A percentile compares a stretch with the other conserved stretches of the same genome.
These are phyloP conservation scores for Ophiocytium majus DNA, from an alignment of 352 stramenopile genomes.

Conservation along the genomic window DNA sequence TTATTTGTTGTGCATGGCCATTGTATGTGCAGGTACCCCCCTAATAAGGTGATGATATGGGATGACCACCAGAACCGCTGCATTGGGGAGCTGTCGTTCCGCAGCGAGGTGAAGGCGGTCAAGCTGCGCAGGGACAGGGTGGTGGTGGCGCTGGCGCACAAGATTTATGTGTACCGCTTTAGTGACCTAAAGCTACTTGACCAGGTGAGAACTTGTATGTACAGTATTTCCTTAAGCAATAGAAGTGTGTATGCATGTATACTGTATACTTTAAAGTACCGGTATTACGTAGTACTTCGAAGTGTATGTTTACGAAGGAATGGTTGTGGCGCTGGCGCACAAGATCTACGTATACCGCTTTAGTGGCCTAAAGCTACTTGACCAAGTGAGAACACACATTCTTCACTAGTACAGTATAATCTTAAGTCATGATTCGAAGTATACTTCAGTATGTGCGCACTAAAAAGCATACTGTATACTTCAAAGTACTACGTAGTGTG, in stretches of 20 bases:
- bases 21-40: constrained; percentile 81
- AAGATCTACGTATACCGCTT: constrained; percentile 87
- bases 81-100: constrained; percentile 96
- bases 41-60: constrained; percentile 99
- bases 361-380: constrained; percentile 89
- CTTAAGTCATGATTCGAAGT: too few species aligned
- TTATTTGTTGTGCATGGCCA: constrained; percentile 17
- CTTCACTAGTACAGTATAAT: too few species aligned
- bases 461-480: too few species aligned
- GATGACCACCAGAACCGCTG: constrained; percentile 96
- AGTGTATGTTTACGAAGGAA: too few species aligned
- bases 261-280: neutral
- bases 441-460: too few species aligned
- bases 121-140: constrained; percentile 92
- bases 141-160: constrained; percentile 85
- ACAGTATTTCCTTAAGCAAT: neutral
- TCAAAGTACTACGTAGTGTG: too few species aligned
- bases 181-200: constrained; percentile 93
- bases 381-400: too few species aligned
- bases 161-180: constrained; percentile 87
- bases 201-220: constrained; percentile 18
- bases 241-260: neutral
- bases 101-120: constrained; percentile 90
- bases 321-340: constrained; percentile 88
- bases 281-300: neutral